These are phyloP conservation scores for Amanita pallidorosea DNA, from an alignment of 768 basidiomycete species.

Conservation along the genomic window DNA sequence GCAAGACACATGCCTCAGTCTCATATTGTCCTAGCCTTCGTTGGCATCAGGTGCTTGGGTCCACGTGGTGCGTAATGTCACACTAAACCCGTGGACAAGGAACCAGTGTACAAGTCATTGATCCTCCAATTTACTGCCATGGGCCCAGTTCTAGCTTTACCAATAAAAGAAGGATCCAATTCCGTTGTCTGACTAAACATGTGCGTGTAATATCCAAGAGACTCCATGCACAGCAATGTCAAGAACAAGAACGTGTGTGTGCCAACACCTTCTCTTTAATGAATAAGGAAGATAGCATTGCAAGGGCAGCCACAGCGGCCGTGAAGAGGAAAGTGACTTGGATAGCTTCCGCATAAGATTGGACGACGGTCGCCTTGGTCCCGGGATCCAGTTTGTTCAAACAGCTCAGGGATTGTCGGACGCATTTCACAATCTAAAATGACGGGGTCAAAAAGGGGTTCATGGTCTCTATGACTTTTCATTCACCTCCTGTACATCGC, in stretches of 20 bases:
- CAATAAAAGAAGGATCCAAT: no score
- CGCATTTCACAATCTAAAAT: conserved; percentile 33
- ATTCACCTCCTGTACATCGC: conserved; percentile 45
- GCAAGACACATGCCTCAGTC: no score
- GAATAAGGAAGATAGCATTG: conserved; percentile 33
- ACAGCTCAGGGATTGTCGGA: conserved; percentile 38
- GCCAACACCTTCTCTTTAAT: conserved; percentile 39
- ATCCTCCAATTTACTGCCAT: no score
- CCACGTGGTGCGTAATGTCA: no score
- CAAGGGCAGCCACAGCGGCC: conserved; percentile 26
- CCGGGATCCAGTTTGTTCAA: conserved; percentile 30
- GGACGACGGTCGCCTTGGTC: conserved; percentile 23
- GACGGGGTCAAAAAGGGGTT: not conserved
- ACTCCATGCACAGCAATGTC: not conserved
- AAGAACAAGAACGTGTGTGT: conserved; percentile 1
- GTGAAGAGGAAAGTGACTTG: conserved; percentile 39
- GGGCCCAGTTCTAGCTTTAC: no score
- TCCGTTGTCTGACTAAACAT: no score
- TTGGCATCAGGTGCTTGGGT: no score
- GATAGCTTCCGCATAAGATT: conserved; percentile 34
- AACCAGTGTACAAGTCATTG: no score
- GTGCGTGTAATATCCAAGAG: no score
- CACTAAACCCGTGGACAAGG: no score
- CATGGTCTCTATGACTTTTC: not conserved
- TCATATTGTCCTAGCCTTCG: no score